Evolutionary conservation across 2,329 filamentous ascomycete genomes (phyloP), one percentile per base, ranked within the genome.

Genomic region (Achaetomium macrosporum): DNA sequence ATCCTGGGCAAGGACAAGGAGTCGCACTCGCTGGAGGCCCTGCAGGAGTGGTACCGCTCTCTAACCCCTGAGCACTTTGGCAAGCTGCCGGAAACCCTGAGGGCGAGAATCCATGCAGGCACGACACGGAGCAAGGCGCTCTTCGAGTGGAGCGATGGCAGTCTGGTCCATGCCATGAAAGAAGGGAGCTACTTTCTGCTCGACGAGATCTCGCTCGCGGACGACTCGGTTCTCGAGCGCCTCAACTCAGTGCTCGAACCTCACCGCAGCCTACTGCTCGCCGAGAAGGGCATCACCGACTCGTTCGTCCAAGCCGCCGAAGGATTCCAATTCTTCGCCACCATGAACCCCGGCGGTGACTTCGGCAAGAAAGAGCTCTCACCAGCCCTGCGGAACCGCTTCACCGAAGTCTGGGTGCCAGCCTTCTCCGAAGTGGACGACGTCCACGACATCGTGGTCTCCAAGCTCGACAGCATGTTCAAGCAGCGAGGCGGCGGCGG

Each of bases 341-440:
- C 93, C 0, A 99, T 99, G 93, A 99, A 99, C 61, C 93, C 93
- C 9, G 95, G 95, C 47, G 93, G 95, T 42, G 93, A 99, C 66
- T 99, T 97, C 67, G 93, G 93, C 59, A 99, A 99, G 73, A 90
- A 92, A 61, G 93, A 99, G 68, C 78, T 99, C 12, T 99, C 93
- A 1, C 93, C 93, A 3, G 95, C 93, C 13, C 74, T 99, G 55
- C 82, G 93, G 42, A 99, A 99, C 67, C 88, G 93, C 55, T 96
- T 99, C 67, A 99, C 93, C 0, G 93, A 99, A 69, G 96, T 99
- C 9, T 99, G 93, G 93, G 93, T 97, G 0, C 90, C 93, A 1
- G 81, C 91, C 1, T 73, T 97, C 54, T 90, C 90, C 1, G 88
- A 92, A 55, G 80, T 83, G 47, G 84, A 90, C 30, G 95, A 99